Base-by-base conservation (phyloP, 2,329 filamentous ascomycete genomes). In the Alternaria dauci region DNA sequence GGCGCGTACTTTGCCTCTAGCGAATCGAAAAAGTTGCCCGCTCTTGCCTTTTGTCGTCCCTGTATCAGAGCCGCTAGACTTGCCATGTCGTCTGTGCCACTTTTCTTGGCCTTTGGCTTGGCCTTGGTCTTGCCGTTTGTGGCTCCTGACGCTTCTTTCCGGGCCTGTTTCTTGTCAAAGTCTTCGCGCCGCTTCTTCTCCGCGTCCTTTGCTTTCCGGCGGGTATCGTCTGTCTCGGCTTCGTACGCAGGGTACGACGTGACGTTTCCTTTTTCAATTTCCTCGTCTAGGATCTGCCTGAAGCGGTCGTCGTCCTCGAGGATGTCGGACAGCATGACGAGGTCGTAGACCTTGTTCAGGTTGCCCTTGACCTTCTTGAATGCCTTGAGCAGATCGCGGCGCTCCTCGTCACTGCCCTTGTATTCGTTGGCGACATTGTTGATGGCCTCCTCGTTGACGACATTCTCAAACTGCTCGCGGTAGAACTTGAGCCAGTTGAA, bases 401-500 rank as follows among this genome's bases (percentile, higher is more conserved):
- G 87, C 82, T 99, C 95, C 78, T 98, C 93, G 3, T 92, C 91
- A 0, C 92, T 94, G 18, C 88, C 87, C 80, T 94, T 93, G 83
- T 98, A 99, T 66, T 90, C 84, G 30, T 84, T 81, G 60, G 91
- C 87, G 72, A 98, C 92, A 56, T 88, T 86, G 56, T 89, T 85
- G 68, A 99, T 94, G 4, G 88, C 87, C 61, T 92, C 88, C 3
- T 85, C 81, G 18, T 88, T 93, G 52, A 99, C 84, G 26, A 92
- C 85, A 58, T 94, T 89, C 51, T 87, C 87, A 77, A 90, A 97
- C 71, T 97, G 93, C 66, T 90, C 88, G 55, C 89, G 88, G 83
- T 96, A 99, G 82, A 93, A 99, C 48, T 91, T 89, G 55, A 87
- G 84, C 95, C 95, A 99, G 82, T 92, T 87, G 81, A 98, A 99